Conservation (phyloP, 2,329 filamentous ascomycete genomes). For the Colletotrichum musae region DNA sequence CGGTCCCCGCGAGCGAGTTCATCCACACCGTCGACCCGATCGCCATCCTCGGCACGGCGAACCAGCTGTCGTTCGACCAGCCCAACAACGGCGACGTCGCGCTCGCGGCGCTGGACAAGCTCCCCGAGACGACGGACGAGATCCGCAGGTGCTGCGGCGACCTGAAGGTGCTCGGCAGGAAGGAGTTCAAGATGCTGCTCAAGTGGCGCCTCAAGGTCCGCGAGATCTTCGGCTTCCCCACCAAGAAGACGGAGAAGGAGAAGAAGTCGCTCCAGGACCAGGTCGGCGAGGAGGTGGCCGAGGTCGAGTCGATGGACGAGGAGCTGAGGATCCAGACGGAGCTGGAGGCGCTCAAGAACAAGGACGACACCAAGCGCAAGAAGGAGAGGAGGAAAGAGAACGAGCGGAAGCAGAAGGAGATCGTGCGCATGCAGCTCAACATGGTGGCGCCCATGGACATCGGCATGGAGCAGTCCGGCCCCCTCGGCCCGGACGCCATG, state of each 20-base stretch:
- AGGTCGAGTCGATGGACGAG: conserved; percentile 93
- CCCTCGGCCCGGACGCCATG: conserved; percentile 84
- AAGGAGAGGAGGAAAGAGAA: conserved; percentile 90
- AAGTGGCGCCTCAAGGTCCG: conserved; percentile 92
- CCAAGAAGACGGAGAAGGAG: conserved; percentile 73
- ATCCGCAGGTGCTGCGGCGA: conserved; percentile 85
- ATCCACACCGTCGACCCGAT: conserved; percentile 96
- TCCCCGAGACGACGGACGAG: conserved; percentile 89
- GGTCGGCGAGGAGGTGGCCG: conserved; percentile 79
- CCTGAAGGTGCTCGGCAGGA: conserved; percentile 90
- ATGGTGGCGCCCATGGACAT: conserved; percentile 98
- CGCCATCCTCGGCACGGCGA: conserved; percentile 87
- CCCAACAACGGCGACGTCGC: conserved; percentile 87
- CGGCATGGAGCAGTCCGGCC: conserved; percentile 88
- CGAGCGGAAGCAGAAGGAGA: conserved; percentile 93
- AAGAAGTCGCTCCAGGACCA: conserved; percentile 52
- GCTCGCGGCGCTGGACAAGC: conserved; percentile 85
- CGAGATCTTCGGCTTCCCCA: conserved; percentile 89
- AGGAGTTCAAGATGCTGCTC: conserved; percentile 92
- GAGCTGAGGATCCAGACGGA: conserved; percentile 93
- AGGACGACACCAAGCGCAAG: conserved; percentile 82
- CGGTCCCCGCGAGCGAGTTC: conserved; percentile 90
- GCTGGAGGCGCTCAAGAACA: conserved; percentile 85
- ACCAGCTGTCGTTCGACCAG: conserved; percentile 87
- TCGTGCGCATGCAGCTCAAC: conserved; percentile 96